phyloP scores from a whole-genome alignment of 2,329 filamentous ascomycete genomes.

The Podosphaera leucotricha region DNA sequence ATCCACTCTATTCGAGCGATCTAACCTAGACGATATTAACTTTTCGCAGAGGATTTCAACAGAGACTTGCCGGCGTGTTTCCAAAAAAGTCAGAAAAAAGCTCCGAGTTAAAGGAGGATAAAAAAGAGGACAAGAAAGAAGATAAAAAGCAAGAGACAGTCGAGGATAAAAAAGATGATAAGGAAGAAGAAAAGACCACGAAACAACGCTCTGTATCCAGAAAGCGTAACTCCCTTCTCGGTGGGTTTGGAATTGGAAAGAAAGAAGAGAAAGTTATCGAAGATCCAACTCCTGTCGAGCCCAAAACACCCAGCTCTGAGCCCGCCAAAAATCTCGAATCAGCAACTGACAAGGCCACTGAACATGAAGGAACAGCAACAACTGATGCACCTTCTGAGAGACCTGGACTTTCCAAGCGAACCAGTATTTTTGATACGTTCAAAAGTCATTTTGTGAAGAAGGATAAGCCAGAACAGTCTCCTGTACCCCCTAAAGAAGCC shows the following conservation, averaged over 20 bases:
- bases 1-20: not conserved
- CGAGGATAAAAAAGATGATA: constrained; percentile 16
- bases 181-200: constrained; percentile 31
- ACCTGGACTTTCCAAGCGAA: constrained; percentile 14
- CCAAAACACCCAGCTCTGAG: constrained; percentile 13
- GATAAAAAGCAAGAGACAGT: constrained; percentile 18
- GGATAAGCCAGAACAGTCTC: constrained; percentile 9
- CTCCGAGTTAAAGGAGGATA: not conserved
- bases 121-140: constrained; percentile 11
- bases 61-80: constrained; percentile 24
- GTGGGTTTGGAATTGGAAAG: constrained; percentile 23
- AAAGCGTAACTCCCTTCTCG: constrained; percentile 43
- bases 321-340: constrained; percentile 9
- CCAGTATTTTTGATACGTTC: constrained; percentile 15
- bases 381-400: constrained; percentile 8
- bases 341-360: constrained; percentile 12
- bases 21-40: not conserved
- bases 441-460: constrained; percentile 15
- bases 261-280: constrained; percentile 16
- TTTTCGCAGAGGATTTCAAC: constrained; percentile 39
- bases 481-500: constrained; percentile 15
- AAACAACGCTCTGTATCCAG: constrained; percentile 40
- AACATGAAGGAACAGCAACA: constrained; percentile 18
- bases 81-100: constrained; percentile 62
- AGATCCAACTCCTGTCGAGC: constrained; percentile 7